These are phyloP conservation scores for Juglanconis juglandina DNA, from an alignment of 2,329 filamentous ascomycete genomes.

Conservation along the genomic window DNA sequence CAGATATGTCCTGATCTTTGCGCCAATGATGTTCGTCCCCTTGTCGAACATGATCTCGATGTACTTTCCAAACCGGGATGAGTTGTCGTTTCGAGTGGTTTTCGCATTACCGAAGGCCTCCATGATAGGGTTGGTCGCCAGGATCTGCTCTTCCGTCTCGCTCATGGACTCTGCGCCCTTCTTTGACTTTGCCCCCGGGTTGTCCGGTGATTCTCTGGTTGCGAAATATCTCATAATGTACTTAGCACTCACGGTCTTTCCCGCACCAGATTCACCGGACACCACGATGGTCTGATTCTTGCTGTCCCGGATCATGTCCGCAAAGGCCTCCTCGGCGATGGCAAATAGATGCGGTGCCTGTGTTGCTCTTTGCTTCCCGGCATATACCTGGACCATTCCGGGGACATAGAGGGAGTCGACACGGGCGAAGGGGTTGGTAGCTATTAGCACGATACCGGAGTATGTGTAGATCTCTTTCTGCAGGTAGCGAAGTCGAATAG, in stretches of 20 bases:
- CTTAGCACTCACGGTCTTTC: constrained; percentile 98
- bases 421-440: constrained; percentile 94
- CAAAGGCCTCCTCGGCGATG: constrained; percentile 97
- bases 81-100: constrained; percentile 99
- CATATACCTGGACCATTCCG: constrained; percentile 99
- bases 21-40: constrained; percentile 92
- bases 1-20: constrained; percentile 93
- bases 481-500: constrained; percentile 91
- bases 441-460: constrained; percentile 96
- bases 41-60: constrained; percentile 99
- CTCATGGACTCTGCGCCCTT: constrained; percentile 80
- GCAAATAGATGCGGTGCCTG: constrained; percentile 98
- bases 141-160: constrained; percentile 96
- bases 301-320: constrained; percentile 92
- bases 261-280: constrained; percentile 97
- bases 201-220: constrained; percentile 89
- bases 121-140: constrained; percentile 99
- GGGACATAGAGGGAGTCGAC: constrained; percentile 98
- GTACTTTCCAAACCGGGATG: constrained; percentile 97
- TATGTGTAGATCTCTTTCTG: constrained; percentile 99
- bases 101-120: constrained; percentile 99
- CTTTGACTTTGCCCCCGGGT: constrained; percentile 73
- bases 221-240: constrained; percentile 99
- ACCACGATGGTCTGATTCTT: constrained; percentile 99
- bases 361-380: constrained; percentile 91